Evolutionary conservation across 805 yeast species (phyloP), one percentile per base, ranked within the genome.

Genomic region (Dipodascus geniculatus): DNA sequence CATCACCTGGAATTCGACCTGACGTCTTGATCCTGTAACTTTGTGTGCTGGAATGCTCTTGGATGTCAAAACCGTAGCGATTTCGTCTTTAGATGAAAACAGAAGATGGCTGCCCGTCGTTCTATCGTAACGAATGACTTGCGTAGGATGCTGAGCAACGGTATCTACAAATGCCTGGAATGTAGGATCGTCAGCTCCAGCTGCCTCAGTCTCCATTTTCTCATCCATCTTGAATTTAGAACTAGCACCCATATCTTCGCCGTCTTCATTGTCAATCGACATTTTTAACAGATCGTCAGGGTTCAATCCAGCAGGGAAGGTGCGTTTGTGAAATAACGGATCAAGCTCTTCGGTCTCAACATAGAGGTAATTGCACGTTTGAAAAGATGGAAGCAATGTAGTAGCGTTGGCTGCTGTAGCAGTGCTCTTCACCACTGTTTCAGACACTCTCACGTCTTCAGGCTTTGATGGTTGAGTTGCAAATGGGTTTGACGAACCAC

Each of bases 1-100:
- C 97, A 91, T 91, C 53, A 93, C 67, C 65, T 93, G 99, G 55
- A 91, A 70, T 68, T 93, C 99, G 63, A 88, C 85, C 19, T 83
- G 48, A 74, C 33, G 81, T 68, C 58, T 52, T 2, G 60, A 54
- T 8, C 62, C 58, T 3, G 87, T 87, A 56, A 84, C 78, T 59
- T 71, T 81, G 1, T 77, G 76, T 2, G 87, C 85, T 0, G 95
- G 88, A 8, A 86, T 69, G 9, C 68, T 56, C 62, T 63, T 3
- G 58, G 62, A 47, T 9, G 60, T 11, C 14, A 80, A 71, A 48
- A 76, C 69, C 19, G 73, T 67, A 22, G 80, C 76, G 3, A 78
- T 72, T 0, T 74, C 75, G 56, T 82, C 91, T 48, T 73, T 76
- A 1, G 80, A 77, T 16, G 85, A 78, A 67, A 86, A 91, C 19